Base-by-base conservation (phyloP, 331 rosid genomes). In the Stylosanthes scabra region DNA sequence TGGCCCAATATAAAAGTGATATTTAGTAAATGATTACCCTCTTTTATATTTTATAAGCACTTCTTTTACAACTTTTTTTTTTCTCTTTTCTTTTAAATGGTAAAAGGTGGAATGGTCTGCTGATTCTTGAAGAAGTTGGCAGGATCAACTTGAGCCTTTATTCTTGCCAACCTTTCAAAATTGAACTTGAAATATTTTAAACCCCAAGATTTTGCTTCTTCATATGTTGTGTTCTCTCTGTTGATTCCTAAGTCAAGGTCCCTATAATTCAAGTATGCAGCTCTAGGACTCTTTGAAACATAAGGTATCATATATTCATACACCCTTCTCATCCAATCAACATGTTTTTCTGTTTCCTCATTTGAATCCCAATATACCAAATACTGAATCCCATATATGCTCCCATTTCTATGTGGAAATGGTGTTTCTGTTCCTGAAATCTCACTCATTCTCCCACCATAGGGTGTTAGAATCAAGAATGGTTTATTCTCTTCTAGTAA, bases 241-340 rank as follows among this genome's bases (percentile, higher is more conserved):
- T 87, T 87, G 44, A 70, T 34, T n/a, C 92, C 92, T 40, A 89
- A 63, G 59, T 87, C 86, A 79, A 89, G 90, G 70, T 85, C 92
- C 76, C 83, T 85, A 28, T 83, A 85, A 67, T 87, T 85, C 47
- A 85, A 64, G 70, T 81, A 87, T 59, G 95, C 84, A 59, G 69
- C 85, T 71, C 86, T 85, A 11, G 89, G 94, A 57, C 67, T 11
- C 60, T 29, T 83, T 12, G 88, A 85, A 69, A 89, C 92, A 70
- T 65, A 83, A 41, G 86, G 79, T 66, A 31, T n/a, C 90, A 85
- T 83, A 75, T 79, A 82, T 16, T 63, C 20, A 31, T 77, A 78
- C n/a, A 83, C 45, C 71, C 16, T 68, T 57, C 73, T 79, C 20
- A 89, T 81, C 90, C 88, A 77, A 15, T 77, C 37, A 8, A 81